Base-by-base conservation (phyloP, 106 monocot genomes). In the Platanthera zijinensis region DNA sequence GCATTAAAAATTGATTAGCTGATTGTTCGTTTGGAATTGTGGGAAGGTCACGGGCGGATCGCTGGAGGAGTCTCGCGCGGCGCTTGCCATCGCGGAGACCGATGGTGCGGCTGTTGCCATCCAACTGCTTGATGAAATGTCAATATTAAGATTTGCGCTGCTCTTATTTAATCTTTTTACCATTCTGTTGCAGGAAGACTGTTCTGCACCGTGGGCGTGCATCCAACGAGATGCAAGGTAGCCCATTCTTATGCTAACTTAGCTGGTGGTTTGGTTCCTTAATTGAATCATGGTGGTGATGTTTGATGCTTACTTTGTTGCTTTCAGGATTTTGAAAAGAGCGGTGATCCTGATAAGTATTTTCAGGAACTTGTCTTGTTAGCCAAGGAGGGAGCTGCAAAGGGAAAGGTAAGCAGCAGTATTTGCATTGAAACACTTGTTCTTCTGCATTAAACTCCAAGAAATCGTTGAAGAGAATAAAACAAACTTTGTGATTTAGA, bases 221-320 rank as follows among this genome's bases (percentile, higher is more conserved):
- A 99, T 82, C 94, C 94, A 5, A 99, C 99, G 0, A 90, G 99
- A 84, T 99, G 94, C 90, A 86, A 88, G 88, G 99, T 99, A 54
- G 67, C 28, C 1, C 70, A 2, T 70, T 14, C 15, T 70, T 70
- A 48, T 70, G 70, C 47, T 70, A 57, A 53, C 71, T 19, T 52
- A 70, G 57, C 49, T 57, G 4, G 17, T 72, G 21, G 15, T 22
- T 9, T 72, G 22, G 5, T 72, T 51, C 51, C 5, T 19, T 18
- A 72, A 9, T 51, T 72, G 22, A 21, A 21, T 50, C 9, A 21
- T 72, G 59, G 14, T 57, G 57, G 52, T 82, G 18, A 17, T 22
- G 22, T 15, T 52, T 63, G 9, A 32, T 51, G 50, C 10, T 78
- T 68, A 48, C 11, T 15, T 32, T 70, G 30, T 57, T 80, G 30